Evolutionary conservation across 306 rosid genomes (phyloP), one percentile per base, ranked within the genome.

Genomic region (Crotalaria pallida): DNA sequence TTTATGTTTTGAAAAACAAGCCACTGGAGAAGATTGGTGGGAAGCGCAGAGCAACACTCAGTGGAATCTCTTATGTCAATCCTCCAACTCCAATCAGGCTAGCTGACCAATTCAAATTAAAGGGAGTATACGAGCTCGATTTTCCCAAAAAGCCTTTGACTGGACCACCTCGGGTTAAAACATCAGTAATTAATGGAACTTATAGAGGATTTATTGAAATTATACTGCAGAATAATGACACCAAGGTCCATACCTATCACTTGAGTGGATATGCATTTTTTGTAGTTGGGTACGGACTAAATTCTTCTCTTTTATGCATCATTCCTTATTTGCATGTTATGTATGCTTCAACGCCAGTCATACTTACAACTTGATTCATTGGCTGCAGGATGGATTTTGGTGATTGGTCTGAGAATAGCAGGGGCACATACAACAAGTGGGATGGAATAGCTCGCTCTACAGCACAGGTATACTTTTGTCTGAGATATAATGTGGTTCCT

Each of bases 351-450:
- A 47, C 41, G 65, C 50, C 33, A 15, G 18, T 66, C 17, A 79
- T 34, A 33, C 29, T 62, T 12, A 49, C 33, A 48, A 43, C 78
- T 23, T 40, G 71, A 78, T 78, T 55, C 55, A 59, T 45, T 71
- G 72, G 27, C 49, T 80, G 74, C 83, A 93, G 98, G 84, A 93
- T 93, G 98, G 98, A 93, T 80, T 93, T 75, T 18, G 98, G 97
- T 24, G 98, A 93, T 53, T 93, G 98, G 98, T 75, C 94, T 7
- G 90, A 93, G 45, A 90, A 90, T 74, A 93, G 98, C 84, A 82
- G 97, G 71, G 98, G 98, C 47, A 93, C 98, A 12, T 93, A 93
- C 64, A 93, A 93, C 55, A 93, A 93, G 76, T 93, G 98, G 98
- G 98, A 93, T 67, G 98, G 98, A 85, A 93, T 93, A 66, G 98